Evolutionary conservation across 23 red algal species (phyloP).

Genomic region (Gracilaria gracilis): DNA sequence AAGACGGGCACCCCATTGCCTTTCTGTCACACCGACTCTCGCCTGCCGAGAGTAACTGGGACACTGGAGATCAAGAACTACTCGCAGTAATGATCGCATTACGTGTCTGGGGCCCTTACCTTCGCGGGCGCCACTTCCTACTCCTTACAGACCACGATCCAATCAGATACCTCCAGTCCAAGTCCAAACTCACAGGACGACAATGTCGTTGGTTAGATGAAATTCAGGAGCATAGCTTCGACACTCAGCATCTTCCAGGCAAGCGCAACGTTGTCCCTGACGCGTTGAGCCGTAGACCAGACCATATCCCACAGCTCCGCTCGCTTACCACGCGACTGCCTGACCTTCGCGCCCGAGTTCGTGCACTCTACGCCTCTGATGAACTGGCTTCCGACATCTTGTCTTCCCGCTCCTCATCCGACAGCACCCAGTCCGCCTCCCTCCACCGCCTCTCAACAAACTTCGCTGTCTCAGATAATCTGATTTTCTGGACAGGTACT

Average conservation of each 20-base stretch:
- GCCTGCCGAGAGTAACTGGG: not conserved
- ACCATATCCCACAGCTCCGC: not conserved
- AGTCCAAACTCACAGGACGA: constrained; percentile 11
- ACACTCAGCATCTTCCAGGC: not conserved
- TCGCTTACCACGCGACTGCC: not conserved
- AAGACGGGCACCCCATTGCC: not conserved
- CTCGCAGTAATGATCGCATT: not conserved
- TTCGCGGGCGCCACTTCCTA: not conserved
- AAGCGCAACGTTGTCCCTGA: constrained; percentile 21
- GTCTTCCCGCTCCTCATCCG: too few relatives aligned
- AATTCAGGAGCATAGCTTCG: constrained; percentile 33
- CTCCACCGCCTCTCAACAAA: not conserved
- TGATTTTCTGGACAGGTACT: not conserved
- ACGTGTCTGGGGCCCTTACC: not conserved
- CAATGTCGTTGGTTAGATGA: constrained; percentile 54
- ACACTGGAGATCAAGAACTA: not conserved
- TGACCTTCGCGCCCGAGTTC: not conserved
- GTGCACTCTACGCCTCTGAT: not conserved
- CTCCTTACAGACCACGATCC: constrained; percentile 12
- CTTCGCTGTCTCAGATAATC: not conserved
- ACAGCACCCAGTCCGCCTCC: too few relatives aligned
- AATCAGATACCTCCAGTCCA: constrained; percentile 37
- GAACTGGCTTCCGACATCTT: too few relatives aligned
- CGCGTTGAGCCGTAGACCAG: not conserved
- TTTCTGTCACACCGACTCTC: not conserved